These are phyloP conservation scores for Lithohypha guttulata DNA, from an alignment of 2,329 filamentous ascomycete species.

Conservation along the genomic window DNA sequence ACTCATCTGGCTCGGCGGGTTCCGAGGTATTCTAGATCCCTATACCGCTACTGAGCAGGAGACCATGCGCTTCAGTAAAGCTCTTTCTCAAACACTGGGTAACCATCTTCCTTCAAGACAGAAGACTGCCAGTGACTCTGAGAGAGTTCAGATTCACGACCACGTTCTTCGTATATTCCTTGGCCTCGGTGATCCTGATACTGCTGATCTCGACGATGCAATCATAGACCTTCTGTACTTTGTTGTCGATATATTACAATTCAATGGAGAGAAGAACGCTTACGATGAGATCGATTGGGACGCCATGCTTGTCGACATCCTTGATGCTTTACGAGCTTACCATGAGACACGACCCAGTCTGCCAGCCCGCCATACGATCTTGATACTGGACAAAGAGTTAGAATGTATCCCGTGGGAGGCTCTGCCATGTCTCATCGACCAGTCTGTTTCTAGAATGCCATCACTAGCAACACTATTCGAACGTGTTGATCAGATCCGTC, in stretches of 20 bases:
- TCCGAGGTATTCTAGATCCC: constrained; percentile 85
- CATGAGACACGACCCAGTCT: constrained; percentile 38
- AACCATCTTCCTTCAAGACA: constrained; percentile 74
- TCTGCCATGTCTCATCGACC: constrained; percentile 67
- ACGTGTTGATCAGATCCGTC: constrained; percentile 42
- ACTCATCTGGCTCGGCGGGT: constrained; percentile 87
- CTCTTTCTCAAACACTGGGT: constrained; percentile 68
- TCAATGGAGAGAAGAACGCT: constrained; percentile 89
- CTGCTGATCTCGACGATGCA: constrained; percentile 73
- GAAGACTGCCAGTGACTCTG: constrained; percentile 44
- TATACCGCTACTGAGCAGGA: constrained; percentile 51
- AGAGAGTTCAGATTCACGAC: constrained; percentile 46
- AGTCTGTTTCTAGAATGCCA: constrained; percentile 76
- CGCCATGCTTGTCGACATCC: constrained; percentile 72
- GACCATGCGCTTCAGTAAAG: constrained; percentile 63
- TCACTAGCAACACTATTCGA: constrained; percentile 74
- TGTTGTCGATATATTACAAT: constrained; percentile 89
- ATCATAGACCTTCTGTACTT: constrained; percentile 93
- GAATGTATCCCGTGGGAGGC: constrained; percentile 96
- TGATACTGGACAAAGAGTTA: constrained; percentile 82
- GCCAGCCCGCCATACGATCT: constrained; percentile 58
- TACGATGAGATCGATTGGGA: constrained; percentile 98
- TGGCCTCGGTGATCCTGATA: constrained; percentile 62
- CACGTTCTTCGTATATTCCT: constrained; percentile 79
- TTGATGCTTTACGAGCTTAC: constrained; percentile 73